Conservation (phyloP, 768 basidiomycete genomes). For the Suillus placidus region DNA sequence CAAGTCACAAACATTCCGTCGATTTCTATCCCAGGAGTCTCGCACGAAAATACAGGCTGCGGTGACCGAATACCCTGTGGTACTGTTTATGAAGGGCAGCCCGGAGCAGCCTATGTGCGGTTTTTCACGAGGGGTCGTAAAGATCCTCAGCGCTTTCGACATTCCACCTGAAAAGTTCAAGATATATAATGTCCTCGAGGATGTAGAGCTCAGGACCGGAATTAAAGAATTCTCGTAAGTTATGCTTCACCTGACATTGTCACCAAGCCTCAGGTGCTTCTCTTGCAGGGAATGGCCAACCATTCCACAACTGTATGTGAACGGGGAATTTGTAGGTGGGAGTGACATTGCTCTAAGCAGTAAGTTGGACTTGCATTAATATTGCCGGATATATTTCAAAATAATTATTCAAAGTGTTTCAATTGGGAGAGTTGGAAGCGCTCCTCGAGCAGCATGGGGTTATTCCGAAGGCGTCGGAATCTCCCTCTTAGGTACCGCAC, state of each 20-base stretch:
- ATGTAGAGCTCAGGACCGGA: slow-evolving; percentile 75
- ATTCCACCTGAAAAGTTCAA: slow-evolving; percentile 81
- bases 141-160: slow-evolving; percentile 84
- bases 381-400: not conserved
- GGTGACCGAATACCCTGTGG: slow-evolving; percentile 74
- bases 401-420: slow-evolving; percentile 9
- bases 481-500: not conserved
- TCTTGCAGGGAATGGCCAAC: slow-evolving; percentile 91
- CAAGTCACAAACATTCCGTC: slow-evolving; percentile 24
- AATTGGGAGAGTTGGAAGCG: slow-evolving; percentile 4
- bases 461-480: not conserved
- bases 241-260: not conserved
- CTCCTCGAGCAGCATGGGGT: slow-evolving; percentile 6
- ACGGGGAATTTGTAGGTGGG: slow-evolving; percentile 95
- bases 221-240: slow-evolving; percentile 98
- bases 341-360: slow-evolving; percentile 93
- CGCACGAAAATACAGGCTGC: slow-evolving; percentile 72
- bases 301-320: slow-evolving; percentile 92
- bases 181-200: slow-evolving; percentile 89
- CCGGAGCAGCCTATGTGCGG: slow-evolving; percentile 87
- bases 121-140: slow-evolving; percentile 92
- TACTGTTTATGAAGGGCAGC: slow-evolving; percentile 98
- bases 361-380: slow-evolving; percentile 44
- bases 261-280: not conserved
- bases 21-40: slow-evolving; percentile 65